A percentile compares a stretch with the other conserved stretches of the same genome.
These are phyloP conservation scores for Cladosporium phlei DNA, from an alignment of 2,329 filamentous ascomycete genomes.

Conservation along the genomic window DNA sequence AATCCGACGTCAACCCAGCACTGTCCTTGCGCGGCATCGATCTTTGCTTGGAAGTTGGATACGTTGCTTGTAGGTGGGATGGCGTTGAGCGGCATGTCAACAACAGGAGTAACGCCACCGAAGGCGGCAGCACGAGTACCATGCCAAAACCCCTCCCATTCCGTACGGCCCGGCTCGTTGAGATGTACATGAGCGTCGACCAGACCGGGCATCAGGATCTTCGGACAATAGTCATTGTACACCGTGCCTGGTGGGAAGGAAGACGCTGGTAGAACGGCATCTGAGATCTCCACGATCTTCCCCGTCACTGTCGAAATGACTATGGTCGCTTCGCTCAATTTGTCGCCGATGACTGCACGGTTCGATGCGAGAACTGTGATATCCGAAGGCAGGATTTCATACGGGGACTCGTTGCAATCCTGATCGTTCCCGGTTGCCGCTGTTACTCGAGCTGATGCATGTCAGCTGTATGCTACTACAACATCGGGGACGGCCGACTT, in stretches of 20 bases:
- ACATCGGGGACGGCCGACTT: background rate
- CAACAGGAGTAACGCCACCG: constrained; percentile 90
- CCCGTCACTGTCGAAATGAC: constrained; percentile 72
- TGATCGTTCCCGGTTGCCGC: background rate
- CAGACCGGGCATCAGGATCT: constrained; percentile 80
- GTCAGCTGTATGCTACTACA: background rate
- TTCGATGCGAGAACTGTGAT: constrained; percentile 77
- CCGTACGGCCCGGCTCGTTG: constrained; percentile 91
- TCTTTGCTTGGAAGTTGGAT: constrained; percentile 74
- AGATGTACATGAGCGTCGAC: constrained; percentile 97
- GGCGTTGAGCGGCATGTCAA: constrained; percentile 97
- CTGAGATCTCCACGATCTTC: constrained; percentile 74
- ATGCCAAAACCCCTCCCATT: constrained; percentile 98
- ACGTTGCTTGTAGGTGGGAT: constrained; percentile 95
- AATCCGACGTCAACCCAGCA: constrained; percentile 99
- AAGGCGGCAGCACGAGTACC: constrained; percentile 91
- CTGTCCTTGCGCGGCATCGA: constrained; percentile 75
- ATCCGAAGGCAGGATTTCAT: background rate
- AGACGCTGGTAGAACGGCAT: constrained; percentile 66
- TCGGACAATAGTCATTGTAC: constrained; percentile 80
- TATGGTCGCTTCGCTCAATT: constrained; percentile 77
- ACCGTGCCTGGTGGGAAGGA: constrained; percentile 67
- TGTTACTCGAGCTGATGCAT: background rate
- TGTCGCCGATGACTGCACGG: constrained; percentile 72
- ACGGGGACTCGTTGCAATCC: background rate